Evolutionary conservation across 306 rosid species (phyloP), one percentile per base, ranked within the genome.

Genomic region (Datisca glomerata): DNA sequence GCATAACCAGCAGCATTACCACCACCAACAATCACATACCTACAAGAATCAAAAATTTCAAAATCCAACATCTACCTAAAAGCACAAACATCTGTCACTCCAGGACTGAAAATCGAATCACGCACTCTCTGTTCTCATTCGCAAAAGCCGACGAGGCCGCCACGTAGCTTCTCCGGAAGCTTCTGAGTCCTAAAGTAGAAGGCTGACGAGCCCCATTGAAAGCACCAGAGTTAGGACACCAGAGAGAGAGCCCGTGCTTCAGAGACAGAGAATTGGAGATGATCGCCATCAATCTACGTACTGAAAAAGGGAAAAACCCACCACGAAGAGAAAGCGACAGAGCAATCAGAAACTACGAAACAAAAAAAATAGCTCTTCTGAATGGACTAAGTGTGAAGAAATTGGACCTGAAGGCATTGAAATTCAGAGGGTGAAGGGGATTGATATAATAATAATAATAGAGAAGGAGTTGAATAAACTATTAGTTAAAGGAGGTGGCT

Each of bases 1-100:
- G 97, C 94, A 41, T 87, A 87, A 9, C 97, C 97, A 7, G 97
- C 97, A 3, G 97, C 68, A 67, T 87, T 87, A 43, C 97, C 94
- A 9, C 97, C 94, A 4, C 97, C 97, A 51, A 87, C 97, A 6
- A 87, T 87, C 70, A 87, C 96, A 72, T 60, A 82, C 79, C 96
- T 86, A 55, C 39, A 50, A 23, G 4, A 7, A 37, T 15, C 38
- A 55, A 24, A 41, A 40, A 12, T 29, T 13, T 27, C 18, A 34
- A 24, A 34, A 34, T 4, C 24, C 24, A 55, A 2, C 29, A 3
- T 12, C 8, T 21, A 43, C 29, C 2, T 10, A 15, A 36, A 35
- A 48, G 2, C 6, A 12, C 15, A 18, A 49, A 38, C 5, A 7
- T 18, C 34, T 7, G 17, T 7, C 33, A 0, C 55, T 28, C 21